Conservation (phyloP, 169 alveolate genomes). For the Toxoplasma gondii region DNA sequence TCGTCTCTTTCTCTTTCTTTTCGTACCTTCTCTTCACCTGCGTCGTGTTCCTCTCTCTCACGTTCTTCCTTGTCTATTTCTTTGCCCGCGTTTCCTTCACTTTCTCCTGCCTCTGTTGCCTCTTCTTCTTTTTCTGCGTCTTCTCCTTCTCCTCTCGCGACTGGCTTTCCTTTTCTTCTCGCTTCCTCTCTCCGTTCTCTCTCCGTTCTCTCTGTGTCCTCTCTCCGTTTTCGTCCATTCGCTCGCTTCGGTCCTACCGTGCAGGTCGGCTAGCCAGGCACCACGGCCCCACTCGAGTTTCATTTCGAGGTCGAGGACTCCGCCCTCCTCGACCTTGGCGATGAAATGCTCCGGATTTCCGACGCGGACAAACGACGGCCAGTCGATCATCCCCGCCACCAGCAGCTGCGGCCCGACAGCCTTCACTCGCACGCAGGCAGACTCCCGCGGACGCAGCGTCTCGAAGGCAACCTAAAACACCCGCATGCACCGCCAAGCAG, state of each 20-base stretch:
- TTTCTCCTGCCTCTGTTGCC: too few relatives aligned
- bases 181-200: neutral
- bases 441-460: constrained; percentile 71
- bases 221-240: neutral
- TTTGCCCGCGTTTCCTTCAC: too few relatives aligned
- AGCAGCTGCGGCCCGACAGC: constrained; percentile 80
- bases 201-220: neutral
- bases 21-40: neutral
- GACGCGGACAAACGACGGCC: constrained; percentile 80
- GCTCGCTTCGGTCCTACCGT: constrained; percentile 55
- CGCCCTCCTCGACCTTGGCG: constrained; percentile 79
- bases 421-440: constrained; percentile 76
- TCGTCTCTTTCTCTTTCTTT: neutral
- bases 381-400: constrained; percentile 81
- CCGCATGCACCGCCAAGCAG: neutral
- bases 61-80: too few relatives aligned
- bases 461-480: constrained; percentile 72
- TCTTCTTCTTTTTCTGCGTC: neutral
- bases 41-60: too few relatives aligned
- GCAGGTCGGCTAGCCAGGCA: constrained; percentile 75
- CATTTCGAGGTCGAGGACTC: constrained; percentile 78
- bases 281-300: constrained; percentile 88
- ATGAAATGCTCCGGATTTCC: constrained; percentile 80
- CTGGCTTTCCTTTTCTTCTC: too few relatives aligned
- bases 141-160: too few relatives aligned